These are phyloP conservation scores for Alectoria sarmentosa DNA, from an alignment of 495 filamentous ascomycete genomes.

Conservation along the genomic window DNA sequence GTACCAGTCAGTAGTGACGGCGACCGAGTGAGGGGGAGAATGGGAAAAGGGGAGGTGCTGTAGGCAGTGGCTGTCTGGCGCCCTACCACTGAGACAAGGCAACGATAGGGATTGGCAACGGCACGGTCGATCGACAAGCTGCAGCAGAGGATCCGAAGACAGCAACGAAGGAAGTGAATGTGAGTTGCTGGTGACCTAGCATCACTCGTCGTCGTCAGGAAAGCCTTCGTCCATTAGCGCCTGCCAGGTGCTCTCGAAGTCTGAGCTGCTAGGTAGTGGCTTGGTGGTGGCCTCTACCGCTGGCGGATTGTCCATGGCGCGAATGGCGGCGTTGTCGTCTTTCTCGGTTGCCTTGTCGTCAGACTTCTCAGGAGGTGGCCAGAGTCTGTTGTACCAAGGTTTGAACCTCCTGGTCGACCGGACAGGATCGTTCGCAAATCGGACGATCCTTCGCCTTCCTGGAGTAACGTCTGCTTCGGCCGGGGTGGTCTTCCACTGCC, in stretches of 20 bases:
- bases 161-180: not conserved
- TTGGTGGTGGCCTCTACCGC: not conserved
- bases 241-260: not conserved
- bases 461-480: constrained; percentile 9
- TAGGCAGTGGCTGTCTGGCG: constrained; percentile 11
- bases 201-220: constrained; percentile 5
- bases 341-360: not conserved
- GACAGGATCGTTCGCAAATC: not conserved
- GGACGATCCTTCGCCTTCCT: not conserved
- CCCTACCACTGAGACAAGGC: constrained; percentile 15
- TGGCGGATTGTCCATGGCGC: not conserved
- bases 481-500: constrained; percentile 2
- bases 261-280: not conserved
- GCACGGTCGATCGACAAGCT: not conserved
- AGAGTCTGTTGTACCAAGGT: not conserved
- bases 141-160: not conserved
- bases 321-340: constrained; percentile 2
- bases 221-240: constrained; percentile 5
- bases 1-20: constrained; percentile 1
- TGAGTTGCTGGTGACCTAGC: not conserved
- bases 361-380: not conserved
- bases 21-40: not conserved
- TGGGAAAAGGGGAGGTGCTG: constrained; percentile 1
- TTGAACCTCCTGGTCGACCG: not conserved
- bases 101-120: not conserved